Evolutionary conservation across 148 eudicot species (phyloP).

Genomic region (Chenopodium berlandieri): DNA sequence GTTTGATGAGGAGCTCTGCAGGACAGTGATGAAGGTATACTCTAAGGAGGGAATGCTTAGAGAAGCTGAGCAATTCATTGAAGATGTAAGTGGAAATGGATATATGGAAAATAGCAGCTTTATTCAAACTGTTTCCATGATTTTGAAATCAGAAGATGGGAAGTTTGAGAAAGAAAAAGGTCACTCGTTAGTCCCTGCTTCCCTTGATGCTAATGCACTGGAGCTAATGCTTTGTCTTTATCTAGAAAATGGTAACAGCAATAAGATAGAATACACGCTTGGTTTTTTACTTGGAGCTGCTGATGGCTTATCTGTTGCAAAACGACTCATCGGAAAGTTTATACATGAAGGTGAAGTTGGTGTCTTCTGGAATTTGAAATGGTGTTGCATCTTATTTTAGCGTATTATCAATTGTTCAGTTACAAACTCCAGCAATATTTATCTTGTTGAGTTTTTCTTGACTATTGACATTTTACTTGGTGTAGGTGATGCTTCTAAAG

Average conservation of each 20-base stretch:
- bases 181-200: conserved; percentile 32
- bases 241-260: conserved; percentile 37
- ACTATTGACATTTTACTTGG: background rate
- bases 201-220: conserved; percentile 43
- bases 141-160: conserved; percentile 32
- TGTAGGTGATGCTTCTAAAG: conserved; percentile 56
- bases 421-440: background rate
- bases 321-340: conserved; percentile 53
- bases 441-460: background rate
- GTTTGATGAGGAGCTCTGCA: conserved; percentile 64
- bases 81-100: conserved; percentile 35
- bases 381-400: background rate
- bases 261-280: conserved; percentile 43
- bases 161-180: conserved; percentile 29
- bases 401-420: background rate
- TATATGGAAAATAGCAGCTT: conserved; percentile 42
- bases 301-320: conserved; percentile 56
- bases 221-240: conserved; percentile 59
- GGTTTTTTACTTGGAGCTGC: conserved; percentile 46
- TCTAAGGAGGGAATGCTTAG: conserved; percentile 60
- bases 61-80: conserved; percentile 55
- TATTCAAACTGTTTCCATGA: conserved; percentile 39
- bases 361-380: background rate
- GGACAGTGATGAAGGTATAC: conserved; percentile 56
- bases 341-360: conserved; percentile 48